Evolutionary conservation across 1,284 basidiomycete species (phyloP), one percentile per base, ranked within the genome.

Genomic region (Phylloboletellus chloephorus): DNA sequence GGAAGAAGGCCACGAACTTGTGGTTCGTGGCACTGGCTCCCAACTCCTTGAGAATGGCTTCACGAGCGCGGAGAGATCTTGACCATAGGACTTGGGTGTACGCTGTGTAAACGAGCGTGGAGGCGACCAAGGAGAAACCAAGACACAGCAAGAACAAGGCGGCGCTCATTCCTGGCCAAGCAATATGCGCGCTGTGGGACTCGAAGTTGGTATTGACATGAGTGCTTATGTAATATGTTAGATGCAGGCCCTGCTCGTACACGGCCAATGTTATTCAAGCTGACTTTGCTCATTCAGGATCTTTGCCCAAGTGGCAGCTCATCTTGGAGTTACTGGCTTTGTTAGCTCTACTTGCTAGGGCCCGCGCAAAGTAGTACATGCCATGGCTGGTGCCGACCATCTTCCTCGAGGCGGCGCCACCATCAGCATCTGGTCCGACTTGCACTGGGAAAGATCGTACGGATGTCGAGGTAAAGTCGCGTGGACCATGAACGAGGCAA

Each of bases 1-100:
- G 94, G 63, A 96, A 94, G 66, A 97, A 90, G 0, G 89, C 94
- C 9, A 93, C 71, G 5, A 90, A 64, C 32, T 60, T 69, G 54
- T 67, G 70, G 11, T 50, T 42, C 16, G 10, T 45, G 5, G 31
- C 24, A 19, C 31, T 7, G 16, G 40, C 10, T 5, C 49, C 48
- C 2, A 60, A 17, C 9, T 52, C 44, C 19, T 34, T 35, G 19
- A 64, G 46, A 30, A 61, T 44, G 3, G 32, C 35, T 26, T 43
- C 41, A 25, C 58, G 60, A 12, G 39, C 37, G 23, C 31, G 48
- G 23, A 28, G 12, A 13, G 61, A 61, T 13, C 43, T 53, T 21
- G 48, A 60, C 45, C 48, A 37, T 26, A 60, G 13, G 8, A 12
- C 16, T 23, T 47, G 19, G 2, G 60, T 60, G 47, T 61, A 63